Evolutionary conservation across 2,329 filamentous ascomycete species (phyloP), one percentile per base, ranked within the genome.

Genomic region (Aulographum hederae): DNA sequence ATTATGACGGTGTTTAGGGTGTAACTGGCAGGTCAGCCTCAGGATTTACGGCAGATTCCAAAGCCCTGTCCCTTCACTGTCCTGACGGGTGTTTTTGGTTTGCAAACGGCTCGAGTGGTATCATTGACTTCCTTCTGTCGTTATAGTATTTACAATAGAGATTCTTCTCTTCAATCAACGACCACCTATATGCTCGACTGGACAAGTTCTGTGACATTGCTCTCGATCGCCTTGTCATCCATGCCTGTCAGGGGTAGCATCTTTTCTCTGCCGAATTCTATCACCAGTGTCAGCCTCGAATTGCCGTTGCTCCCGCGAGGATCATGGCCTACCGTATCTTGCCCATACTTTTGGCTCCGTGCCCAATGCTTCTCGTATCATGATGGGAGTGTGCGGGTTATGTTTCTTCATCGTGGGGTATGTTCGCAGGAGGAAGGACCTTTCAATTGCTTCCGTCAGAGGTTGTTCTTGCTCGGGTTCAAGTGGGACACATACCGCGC

Each of bases 361-460:
- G 48, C 80, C 82, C 44, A 71, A 63, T 32, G 86, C 89, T 65
- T 95, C 89, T 51, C 89, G 80, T 49, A 98, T 74, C 65, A 98
- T 65, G 58, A 98, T 95, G 33, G 89, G 89, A 30, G 70, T 85
- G 57, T 79, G 65, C 35, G 89, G 89, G 64, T 98, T 98, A 68
- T 86, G 80, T 67, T 92, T 91, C 73, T 98, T 98, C 86, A 98
- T 95, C 37, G 80, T 89, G 29, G 89, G 89, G 58, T 98, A 98
- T 43, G 84, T 75, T 53, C 81, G 73, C 41, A 76, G 77, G 43
- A 98, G 67, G 61, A 98, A 98, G 18, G 78, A 75, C 56, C 89
- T 94, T 46, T 28, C 3, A 12, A n/a, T n/a, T n/a, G n/a, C n/a
- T n/a, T n/a, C n/a, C n/a, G n/a, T n/a, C 14, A 32, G 30, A 21